Base-by-base conservation (phyloP, 163 green algal species). In the Scenedesmus sp. region DNA sequence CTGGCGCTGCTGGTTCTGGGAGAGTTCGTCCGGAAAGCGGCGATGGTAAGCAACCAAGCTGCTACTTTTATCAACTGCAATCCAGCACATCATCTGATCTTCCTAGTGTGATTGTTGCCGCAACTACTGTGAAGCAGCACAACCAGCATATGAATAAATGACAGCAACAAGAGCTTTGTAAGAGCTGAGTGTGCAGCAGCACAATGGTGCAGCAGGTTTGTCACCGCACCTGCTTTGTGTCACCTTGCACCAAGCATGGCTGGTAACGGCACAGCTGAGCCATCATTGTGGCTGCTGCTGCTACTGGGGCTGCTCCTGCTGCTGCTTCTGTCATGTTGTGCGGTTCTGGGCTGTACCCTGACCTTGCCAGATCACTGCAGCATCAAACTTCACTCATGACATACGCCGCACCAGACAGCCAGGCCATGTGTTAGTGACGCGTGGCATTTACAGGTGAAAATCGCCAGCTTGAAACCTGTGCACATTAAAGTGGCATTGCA, bases 331-430 rank as follows among this genome's bases (percentile, higher is more conserved):
- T n/a, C n/a, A n/a, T n/a, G n/a, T 81, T 44, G n/a, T 37, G 70
- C 33, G 12, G 70, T 56, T 12, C 49, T 56, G 49, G 13, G 49
- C n/a, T 73, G 22, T 6, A 7, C 61, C 7, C 22, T 22, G n/a
- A 26, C 68, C 10, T 65, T 43, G 73, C 59, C 93, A 98, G 96
- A 26, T 97, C 3, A 97, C 95, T 0, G 97, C 96, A 0, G 30
- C 85, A 30, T 40, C 53, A 7, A 96, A 95, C 83, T 98, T 98
- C 91, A 98, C 97, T 0, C 97, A 98, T 91, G 59, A 93, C 44
- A 93, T 98, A 10, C 88, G 91, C 6, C 87, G 86, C 15, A 35
- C 93, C 18, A 73, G 84, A 22, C 56, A 82, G 0, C 46, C 85
- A 0, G 49, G 81, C 10, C 96, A 98, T 92, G 9, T 80, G 16